phyloP scores from a whole-genome alignment of 1,139 yeast genomes.

The Pichia inconspicua region DNA sequence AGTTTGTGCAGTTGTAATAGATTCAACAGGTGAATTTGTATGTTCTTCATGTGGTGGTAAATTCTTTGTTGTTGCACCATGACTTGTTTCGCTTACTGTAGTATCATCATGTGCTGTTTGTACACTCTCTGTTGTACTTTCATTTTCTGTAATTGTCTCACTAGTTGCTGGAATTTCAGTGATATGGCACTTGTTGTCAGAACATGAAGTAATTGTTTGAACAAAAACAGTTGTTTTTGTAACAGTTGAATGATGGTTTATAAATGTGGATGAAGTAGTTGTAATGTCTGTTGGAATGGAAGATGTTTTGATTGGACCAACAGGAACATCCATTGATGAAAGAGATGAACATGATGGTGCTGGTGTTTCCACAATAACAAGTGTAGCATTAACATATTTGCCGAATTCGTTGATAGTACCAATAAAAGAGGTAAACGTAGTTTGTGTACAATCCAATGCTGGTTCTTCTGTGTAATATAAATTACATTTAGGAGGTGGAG shows the following conservation, averaged over 20 bases:
- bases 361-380: constrained; percentile 3
- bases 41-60: no score
- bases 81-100: no score
- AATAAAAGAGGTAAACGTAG: constrained; percentile 1
- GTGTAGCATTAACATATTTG: constrained; percentile 1
- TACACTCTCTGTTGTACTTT: no score
- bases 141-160: not conserved
- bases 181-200: not conserved
- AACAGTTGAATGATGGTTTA: not conserved
- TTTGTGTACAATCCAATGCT: not conserved
- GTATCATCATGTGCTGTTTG: no score
- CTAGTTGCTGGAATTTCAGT: not conserved
- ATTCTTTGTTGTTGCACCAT: no score
- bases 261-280: not conserved
- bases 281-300: no score
- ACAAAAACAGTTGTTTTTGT: not conserved
- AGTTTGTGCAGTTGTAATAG: no score
- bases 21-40: no score
- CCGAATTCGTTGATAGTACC: not conserved
- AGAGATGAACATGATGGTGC: not conserved
- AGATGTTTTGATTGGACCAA: no score
- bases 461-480: not conserved
- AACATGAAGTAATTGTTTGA: not conserved
- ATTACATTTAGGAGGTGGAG: not conserved
- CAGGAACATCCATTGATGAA: not conserved